Evolutionary conservation across 306 rosid species (phyloP).

Genomic region (Corylus americana): DNA sequence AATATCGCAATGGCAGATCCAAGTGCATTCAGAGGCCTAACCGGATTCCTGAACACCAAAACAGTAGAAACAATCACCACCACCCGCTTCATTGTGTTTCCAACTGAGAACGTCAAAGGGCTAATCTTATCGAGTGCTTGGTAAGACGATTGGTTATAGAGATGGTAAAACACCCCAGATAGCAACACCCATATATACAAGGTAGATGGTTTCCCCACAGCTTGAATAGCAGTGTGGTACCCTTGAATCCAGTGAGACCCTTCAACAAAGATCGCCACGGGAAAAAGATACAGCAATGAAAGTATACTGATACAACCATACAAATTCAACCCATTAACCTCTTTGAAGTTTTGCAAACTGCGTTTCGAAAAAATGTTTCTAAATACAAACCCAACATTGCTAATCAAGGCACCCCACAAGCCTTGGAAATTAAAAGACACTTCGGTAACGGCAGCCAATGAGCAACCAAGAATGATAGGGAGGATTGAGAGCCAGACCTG

Average conservation of each 20-base stretch:
- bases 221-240: conserved; percentile 66
- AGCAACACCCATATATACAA: conserved; percentile 81
- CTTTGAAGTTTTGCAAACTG: conserved; percentile 76
- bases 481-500: conserved; percentile 90
- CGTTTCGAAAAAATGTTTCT: conserved; percentile 85
- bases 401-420: conserved; percentile 81
- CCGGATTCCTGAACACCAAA: conserved; percentile 88
- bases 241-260: conserved; percentile 94
- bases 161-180: conserved; percentile 92
- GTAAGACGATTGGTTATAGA: conserved; percentile 92
- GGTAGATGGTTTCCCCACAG: conserved; percentile 68
- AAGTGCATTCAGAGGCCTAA: conserved; percentile 83
- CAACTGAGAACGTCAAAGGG: conserved; percentile 87
- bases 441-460: conserved; percentile 85
- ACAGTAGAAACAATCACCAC: conserved; percentile 80
- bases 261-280: conserved; percentile 81
- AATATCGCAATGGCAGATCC: conserved; percentile 90
- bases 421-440: conserved; percentile 86
- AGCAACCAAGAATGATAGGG: conserved; percentile 89
- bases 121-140: conserved; percentile 93
- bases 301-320: conserved; percentile 79
- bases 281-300: conserved; percentile 75
- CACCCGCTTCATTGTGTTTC: conserved; percentile 96
- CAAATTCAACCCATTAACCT: conserved; percentile 81
- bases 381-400: conserved; percentile 88